Percentiles rank a stretch among this genome's conserved stretches.
Conservation (phyloP, 2,329 filamentous ascomycete species). For the Ascocoryne sarcoides region DNA sequence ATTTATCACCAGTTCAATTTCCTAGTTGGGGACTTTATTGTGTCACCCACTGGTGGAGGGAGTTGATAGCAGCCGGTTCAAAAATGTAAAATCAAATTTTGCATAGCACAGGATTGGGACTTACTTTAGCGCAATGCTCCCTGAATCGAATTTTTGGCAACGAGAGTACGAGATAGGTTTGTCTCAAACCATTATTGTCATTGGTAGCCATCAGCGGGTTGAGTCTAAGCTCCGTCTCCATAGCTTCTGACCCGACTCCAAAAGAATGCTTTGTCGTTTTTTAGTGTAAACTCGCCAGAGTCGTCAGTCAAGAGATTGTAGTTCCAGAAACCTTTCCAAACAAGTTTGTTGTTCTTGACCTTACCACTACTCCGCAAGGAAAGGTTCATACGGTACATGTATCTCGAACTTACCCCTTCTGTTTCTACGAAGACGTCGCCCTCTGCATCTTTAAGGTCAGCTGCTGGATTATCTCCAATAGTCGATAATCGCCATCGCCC, state of each 20-base stretch:
- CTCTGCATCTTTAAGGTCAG: constrained; percentile 39
- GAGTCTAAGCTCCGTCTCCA: constrained; percentile 34
- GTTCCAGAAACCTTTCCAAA: constrained; percentile 85
- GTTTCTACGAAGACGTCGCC: constrained; percentile 77
- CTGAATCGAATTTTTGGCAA: too few relatives aligned
- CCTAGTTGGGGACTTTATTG: too few relatives aligned
- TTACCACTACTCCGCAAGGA: constrained; percentile 56
- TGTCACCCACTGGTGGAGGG: too few relatives aligned
- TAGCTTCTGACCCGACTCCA: constrained; percentile 60
- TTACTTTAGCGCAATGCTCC: too few relatives aligned
- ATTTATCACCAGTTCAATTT: too few relatives aligned
- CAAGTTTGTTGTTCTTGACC: constrained; percentile 73
- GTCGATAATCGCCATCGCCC: constrained; percentile 55
- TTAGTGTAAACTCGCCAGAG: constrained; percentile 69
- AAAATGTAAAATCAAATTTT: too few relatives aligned
- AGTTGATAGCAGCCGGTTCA: too few relatives aligned
- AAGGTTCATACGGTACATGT: constrained; percentile 78
- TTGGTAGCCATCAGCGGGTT: too few relatives aligned
- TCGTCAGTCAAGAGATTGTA: constrained; percentile 86
- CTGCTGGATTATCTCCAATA: constrained; percentile 22
- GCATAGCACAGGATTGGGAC: too few relatives aligned
- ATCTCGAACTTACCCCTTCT: constrained; percentile 68
- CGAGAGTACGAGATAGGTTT: too few relatives aligned
- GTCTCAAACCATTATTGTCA: too few relatives aligned
- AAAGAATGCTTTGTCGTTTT: constrained; percentile 56